Evolutionary conservation across 2,329 filamentous ascomycete genomes (phyloP).

Genomic region (Chrysoporthe austroafricana): DNA sequence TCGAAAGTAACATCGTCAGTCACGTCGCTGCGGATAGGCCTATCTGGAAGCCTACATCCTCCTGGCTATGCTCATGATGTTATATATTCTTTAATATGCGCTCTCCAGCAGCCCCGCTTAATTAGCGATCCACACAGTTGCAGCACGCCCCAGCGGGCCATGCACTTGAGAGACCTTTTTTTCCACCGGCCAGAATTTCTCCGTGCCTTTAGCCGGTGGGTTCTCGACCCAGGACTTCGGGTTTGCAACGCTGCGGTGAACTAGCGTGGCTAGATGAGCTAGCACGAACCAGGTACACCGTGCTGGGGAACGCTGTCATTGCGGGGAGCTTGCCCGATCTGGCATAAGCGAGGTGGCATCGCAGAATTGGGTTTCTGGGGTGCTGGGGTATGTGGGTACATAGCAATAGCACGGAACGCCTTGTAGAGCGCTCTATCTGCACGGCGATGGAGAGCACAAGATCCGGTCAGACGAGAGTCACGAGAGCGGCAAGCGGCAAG

Average conservation of each 20-base stretch:
- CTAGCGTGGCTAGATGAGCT: background rate
- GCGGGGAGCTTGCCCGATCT: background rate
- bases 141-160: background rate
- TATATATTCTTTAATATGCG: background rate
- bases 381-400: too few relatives aligned
- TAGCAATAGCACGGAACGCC: too few relatives aligned
- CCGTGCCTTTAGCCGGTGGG: conserved; percentile 10
- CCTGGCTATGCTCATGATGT: background rate
- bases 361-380: background rate
- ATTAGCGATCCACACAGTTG: background rate
- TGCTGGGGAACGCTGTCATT: background rate
- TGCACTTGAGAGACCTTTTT: background rate
- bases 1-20: conserved; percentile 14
- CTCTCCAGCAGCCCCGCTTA: background rate
- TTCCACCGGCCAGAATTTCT: conserved; percentile 12
- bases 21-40: background rate
- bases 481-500: too few relatives aligned
- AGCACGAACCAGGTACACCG: background rate
- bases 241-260: background rate
- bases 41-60: background rate
- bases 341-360: background rate
- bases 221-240: background rate
- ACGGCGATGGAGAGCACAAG: too few relatives aligned
- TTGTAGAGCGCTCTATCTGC: too few relatives aligned
- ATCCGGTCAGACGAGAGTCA: too few relatives aligned